phyloP scores from a whole-genome alignment of 768 basidiomycete genomes.

The Neoboletus subvelutipes region DNA sequence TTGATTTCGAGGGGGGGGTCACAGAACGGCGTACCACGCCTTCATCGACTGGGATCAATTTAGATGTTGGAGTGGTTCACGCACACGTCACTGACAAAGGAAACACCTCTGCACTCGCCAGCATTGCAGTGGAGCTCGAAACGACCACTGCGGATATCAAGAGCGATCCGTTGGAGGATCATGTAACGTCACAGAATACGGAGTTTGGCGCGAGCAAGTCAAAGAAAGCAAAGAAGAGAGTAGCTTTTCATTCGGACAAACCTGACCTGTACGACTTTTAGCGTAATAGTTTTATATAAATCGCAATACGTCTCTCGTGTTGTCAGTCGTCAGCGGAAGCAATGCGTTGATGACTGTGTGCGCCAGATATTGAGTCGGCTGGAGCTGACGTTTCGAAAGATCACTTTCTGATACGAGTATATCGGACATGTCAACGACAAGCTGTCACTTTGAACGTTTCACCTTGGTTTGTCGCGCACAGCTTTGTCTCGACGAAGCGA shows the following conservation, averaged over 20 bases:
- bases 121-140: constrained; percentile 48
- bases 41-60: constrained; percentile 26
- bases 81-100: constrained; percentile 14
- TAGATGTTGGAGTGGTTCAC: constrained; percentile 21
- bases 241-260: constrained; percentile 64
- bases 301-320: neutral
- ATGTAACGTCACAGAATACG: constrained; percentile 7
- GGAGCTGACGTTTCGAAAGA: neutral
- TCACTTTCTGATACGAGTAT: constrained; percentile 5
- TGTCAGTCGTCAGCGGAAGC: neutral
- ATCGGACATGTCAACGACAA: constrained; percentile 12
- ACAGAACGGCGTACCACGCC: constrained; percentile 69
- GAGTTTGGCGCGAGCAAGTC: constrained; percentile 18
- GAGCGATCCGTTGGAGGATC: constrained; percentile 2
- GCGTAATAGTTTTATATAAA: constrained; percentile 12
- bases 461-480: constrained; percentile 16
- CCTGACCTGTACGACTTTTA: constrained; percentile 77
- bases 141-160: constrained; percentile 10
- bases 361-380: neutral
- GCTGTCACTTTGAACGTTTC: constrained; percentile 17
- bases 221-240: constrained; percentile 62
- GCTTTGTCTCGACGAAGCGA: constrained; percentile 6
- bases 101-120: constrained; percentile 31
- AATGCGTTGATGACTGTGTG: neutral
- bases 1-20: constrained; percentile 85